Base-by-base conservation (phyloP, 805 yeast species). In the Yarrowia osloensis region DNA sequence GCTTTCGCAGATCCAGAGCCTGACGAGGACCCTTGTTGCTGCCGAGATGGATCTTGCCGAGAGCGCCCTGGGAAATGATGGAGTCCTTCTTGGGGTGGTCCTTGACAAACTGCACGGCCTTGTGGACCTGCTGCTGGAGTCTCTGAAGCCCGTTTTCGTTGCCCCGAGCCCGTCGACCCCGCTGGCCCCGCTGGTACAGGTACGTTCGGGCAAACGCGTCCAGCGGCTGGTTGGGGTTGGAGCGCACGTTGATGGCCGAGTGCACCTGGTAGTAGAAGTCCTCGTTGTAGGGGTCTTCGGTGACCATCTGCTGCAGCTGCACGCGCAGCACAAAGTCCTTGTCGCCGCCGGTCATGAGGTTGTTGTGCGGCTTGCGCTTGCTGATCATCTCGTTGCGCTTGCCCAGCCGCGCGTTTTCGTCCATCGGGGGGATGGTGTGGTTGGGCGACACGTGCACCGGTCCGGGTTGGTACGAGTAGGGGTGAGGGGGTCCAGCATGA, bases 111-210 rank as follows among this genome's bases (percentile, higher is more conserved):
- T 94, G 90, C 19, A 94, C 98, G 17, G 98, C 98, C 74, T 90
- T 91, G 74, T 92, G 96, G 65, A 94, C 97, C 80, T 94, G 98
- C 76, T 92, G 97, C 79, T 94, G 98, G 97, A 95, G 91, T 82
- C 98, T 88, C 81, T 91, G 97, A 73, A 93, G 82, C 0, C 97
- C 97, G 70, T 91, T 87, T 77, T 91, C 96, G 44, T 75, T 74
- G 59, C 72, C 74, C 44, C 76, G 67, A 66, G 73, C 73, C 42
- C 80, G 71, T 54, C 78, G 73, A 67, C 90, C 81, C 78, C 95
- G 85, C 78, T 91, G 96, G 65, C 97, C 97, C 68, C 96, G 88
- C 76, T 89, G 96, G 74, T 91, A 95, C 75, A 92, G 80, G 74
- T 93, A 93, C 13, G 97, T 95, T 75, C 90, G 90, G 7, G 97